Evolutionary conservation across 768 basidiomycete species (phyloP), one percentile per base, ranked within the genome.

Genomic region (Phylloporus sp.): DNA sequence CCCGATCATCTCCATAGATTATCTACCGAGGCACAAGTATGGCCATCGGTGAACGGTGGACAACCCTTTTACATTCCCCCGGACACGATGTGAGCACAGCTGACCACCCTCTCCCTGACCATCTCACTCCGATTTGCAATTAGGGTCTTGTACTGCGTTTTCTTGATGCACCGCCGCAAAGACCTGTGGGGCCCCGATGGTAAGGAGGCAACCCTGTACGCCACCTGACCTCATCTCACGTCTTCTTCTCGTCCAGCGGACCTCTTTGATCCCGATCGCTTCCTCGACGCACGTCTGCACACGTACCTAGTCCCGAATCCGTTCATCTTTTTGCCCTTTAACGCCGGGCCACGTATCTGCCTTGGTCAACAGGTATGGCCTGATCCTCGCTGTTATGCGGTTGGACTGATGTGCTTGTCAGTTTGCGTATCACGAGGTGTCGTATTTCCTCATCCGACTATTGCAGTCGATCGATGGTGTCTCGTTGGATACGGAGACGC

Each of bases 271-370:
- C 85, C 84, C 1, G 81, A 84, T 56, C 73, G 85, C 15, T 87
- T 82, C 72, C 63, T 85, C 40, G 84, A 86, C 50, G 73, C 75
- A 10, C 72, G 84, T 27, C 57, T 80, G 7, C 72, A 74, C 49
- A 77, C 76, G 57, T 80, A 80, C 51, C 69, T 84, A 18, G 71
- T 70, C 0, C 73, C 76, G 2, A 85, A 85, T 53, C 82, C 84
- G 1, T 84, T 79, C 72, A 86, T 88, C 54, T 86, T 86, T 65
- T 67, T 81, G 6, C 84, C 85, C 0, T 86, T 86, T 70, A 84
- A 84, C 52, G 82, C 81, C 1, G 85, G 82, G 1, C 85, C 84
- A 6, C 72, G 85, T 10, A 81, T 83, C 53, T 85, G 84, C 49
- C 72, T 84, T 9, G 84, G 78, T 0, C 76, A 78, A 55, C 75